A percentile compares a stretch with the other conserved stretches of the same genome.
Conservation (phyloP, 2,329 filamentous ascomycete species). For the Penicillium hesseltinei region DNA sequence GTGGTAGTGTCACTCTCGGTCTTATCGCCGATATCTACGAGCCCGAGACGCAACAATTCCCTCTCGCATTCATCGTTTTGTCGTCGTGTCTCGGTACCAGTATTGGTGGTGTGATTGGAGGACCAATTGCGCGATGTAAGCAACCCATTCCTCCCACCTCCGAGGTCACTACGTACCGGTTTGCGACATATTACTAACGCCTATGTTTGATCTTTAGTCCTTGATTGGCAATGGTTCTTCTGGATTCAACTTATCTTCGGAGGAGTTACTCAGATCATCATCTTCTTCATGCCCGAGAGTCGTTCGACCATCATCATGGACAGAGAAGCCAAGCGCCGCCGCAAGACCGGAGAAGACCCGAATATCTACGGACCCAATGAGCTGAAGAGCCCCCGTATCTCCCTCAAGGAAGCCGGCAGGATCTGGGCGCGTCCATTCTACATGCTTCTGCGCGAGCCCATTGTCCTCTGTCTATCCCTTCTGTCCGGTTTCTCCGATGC, state of each 20-base stretch:
- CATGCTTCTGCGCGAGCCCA: conserved; percentile 71
- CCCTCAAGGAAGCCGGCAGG: conserved; percentile 28
- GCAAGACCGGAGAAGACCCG: conserved; percentile 50
- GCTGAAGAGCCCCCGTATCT: conserved; percentile 48
- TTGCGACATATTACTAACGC: background rate
- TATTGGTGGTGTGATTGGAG: conserved; percentile 52
- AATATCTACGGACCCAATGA: conserved; percentile 66
- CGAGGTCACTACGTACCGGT: background rate
- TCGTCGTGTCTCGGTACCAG: conserved; percentile 52
- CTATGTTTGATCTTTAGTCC: conserved; percentile 15
- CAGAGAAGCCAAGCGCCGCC: conserved; percentile 54
- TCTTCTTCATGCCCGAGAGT: conserved; percentile 55
- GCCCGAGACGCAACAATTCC: conserved; percentile 53
- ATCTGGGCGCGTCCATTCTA: conserved; percentile 65
- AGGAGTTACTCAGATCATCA: conserved; percentile 48
- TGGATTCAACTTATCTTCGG: conserved; percentile 61
- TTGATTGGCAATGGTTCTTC: conserved; percentile 57
- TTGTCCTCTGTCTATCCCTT: conserved; percentile 66
- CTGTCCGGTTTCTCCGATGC: conserved; percentile 70
- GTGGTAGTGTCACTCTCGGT: conserved; percentile 59
- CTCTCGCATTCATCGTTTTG: conserved; percentile 56
- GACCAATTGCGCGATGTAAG: conserved; percentile 44
- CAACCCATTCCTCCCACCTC: no score
- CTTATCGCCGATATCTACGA: conserved; percentile 59
- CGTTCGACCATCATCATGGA: conserved; percentile 57